These are phyloP conservation scores for Starmerella etchellsii DNA, from an alignment of 805 yeast genomes.

Conservation along the genomic window DNA sequence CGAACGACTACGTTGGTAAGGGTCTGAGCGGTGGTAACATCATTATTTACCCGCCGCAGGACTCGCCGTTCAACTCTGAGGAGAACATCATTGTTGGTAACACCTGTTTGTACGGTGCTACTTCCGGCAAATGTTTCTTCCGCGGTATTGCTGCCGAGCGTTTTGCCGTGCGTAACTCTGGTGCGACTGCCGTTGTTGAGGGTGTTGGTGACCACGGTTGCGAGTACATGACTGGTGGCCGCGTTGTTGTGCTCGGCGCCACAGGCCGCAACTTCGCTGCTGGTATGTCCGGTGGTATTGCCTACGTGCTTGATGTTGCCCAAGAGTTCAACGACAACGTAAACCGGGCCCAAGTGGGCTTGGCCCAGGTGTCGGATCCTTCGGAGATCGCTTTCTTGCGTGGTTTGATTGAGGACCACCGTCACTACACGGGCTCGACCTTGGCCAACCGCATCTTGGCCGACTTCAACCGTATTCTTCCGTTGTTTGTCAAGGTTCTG, in stretches of 20 bases:
- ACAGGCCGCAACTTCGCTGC: slow-evolving; percentile 92
- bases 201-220: slow-evolving; percentile 98
- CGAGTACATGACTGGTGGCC: slow-evolving; percentile 99
- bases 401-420: slow-evolving; percentile 87
- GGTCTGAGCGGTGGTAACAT: slow-evolving; percentile 93
- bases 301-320: slow-evolving; percentile 89
- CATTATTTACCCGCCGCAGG: slow-evolving; percentile 81
- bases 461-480: slow-evolving; percentile 79
- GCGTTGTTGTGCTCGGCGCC: slow-evolving; percentile 82
- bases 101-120: slow-evolving; percentile 96
- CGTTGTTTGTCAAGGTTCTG: slow-evolving; percentile 82
- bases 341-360: slow-evolving; percentile 70
- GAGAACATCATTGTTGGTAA: slow-evolving; percentile 95
- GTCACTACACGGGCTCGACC: slow-evolving; percentile 86
- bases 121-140: slow-evolving; percentile 85
- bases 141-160: slow-evolving; percentile 98
- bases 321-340: slow-evolving; percentile 77
- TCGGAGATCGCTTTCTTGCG: slow-evolving; percentile 87
- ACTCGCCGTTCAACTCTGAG: slow-evolving; percentile 76
- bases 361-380: slow-evolving; percentile 66
- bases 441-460: slow-evolving; percentile 70
- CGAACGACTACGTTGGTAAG: slow-evolving; percentile 96
- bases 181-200: slow-evolving; percentile 93
- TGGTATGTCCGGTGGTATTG: slow-evolving; percentile 99
- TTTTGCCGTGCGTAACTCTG: slow-evolving; percentile 96